Conservation (phyloP, 495 filamentous ascomycete genomes). For the Trichodelitschia bisporula region DNA sequence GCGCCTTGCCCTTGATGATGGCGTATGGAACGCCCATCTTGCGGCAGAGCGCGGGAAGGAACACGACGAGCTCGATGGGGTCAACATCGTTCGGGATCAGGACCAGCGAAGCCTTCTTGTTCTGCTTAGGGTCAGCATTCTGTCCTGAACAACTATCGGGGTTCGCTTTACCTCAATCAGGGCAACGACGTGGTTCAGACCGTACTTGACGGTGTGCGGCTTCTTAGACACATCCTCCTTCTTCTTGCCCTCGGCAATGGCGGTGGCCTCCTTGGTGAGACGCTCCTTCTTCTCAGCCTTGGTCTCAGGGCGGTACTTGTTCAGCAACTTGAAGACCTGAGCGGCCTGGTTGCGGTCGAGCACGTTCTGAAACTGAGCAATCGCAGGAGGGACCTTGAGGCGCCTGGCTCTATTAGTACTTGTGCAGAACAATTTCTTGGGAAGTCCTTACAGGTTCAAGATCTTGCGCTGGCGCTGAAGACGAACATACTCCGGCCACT, state of each 20-base stretch:
- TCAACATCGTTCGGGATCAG: constrained; percentile 99
- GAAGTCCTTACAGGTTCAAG: too few relatives aligned
- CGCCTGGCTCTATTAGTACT: too few relatives aligned
- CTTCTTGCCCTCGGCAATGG: constrained; percentile 94
- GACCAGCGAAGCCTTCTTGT: constrained; percentile 97
- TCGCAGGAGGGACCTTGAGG: constrained; percentile 92
- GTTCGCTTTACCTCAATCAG: too few relatives aligned
- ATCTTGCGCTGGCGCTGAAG: constrained; percentile 99
- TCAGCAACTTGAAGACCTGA: constrained; percentile 92
- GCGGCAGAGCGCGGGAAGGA: constrained; percentile 94
- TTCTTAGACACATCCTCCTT: constrained; percentile 99
- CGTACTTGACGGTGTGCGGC: constrained; percentile 97
- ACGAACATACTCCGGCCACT: constrained; percentile 94
- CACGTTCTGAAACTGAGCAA: constrained; percentile 90
- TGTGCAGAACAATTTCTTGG: too few relatives aligned
- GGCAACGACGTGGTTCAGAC: constrained; percentile 98
- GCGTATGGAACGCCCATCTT: constrained; percentile 99
- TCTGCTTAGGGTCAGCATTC: too few relatives aligned
- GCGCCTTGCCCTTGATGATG: constrained; percentile 98
- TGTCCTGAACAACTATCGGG: too few relatives aligned
- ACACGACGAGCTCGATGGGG: constrained; percentile 98
- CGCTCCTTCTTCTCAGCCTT: constrained; percentile 99
- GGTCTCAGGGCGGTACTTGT: constrained; percentile 99
- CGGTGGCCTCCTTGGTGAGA: constrained; percentile 89
- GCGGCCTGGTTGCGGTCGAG: constrained; percentile 97